These are phyloP conservation scores for Tremella yokohamensis DNA, from an alignment of 768 basidiomycete species.

Conservation along the genomic window DNA sequence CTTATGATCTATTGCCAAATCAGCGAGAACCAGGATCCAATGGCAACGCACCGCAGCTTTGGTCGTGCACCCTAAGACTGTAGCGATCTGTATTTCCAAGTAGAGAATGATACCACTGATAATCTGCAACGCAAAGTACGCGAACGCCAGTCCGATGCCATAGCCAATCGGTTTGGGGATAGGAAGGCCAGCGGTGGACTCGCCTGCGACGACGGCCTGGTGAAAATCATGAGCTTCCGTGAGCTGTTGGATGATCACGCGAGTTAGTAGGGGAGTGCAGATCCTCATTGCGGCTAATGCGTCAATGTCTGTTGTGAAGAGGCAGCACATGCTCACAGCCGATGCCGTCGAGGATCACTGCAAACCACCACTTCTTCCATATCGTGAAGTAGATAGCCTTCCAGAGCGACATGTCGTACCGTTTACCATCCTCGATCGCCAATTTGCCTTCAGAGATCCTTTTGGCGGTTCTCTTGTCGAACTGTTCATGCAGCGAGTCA, in stretches of 20 bases:
- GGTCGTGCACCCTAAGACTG: slow-evolving; percentile 17
- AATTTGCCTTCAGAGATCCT: slow-evolving; percentile 27
- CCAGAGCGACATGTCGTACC: slow-evolving; percentile 35
- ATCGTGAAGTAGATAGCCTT: slow-evolving; percentile 26
- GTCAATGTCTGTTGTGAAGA: background rate
- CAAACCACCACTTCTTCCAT: slow-evolving; percentile 21
- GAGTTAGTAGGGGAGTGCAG: slow-evolving; percentile 24
- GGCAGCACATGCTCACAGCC: background rate
- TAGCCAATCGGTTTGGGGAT: slow-evolving; percentile 13
- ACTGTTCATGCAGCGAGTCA: slow-evolving; percentile 8
- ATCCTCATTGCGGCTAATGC: slow-evolving; percentile 15
- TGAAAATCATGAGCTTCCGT: slow-evolving; percentile 7
- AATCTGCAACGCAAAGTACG: slow-evolving; percentile 11
- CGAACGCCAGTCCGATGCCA: slow-evolving; percentile 17
- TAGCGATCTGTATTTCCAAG: slow-evolving; percentile 53
- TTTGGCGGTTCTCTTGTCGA: slow-evolving; percentile 26
- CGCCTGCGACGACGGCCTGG: slow-evolving; percentile 4
- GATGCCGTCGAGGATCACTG: slow-evolving; percentile 7
- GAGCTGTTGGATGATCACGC: slow-evolving; percentile 19
- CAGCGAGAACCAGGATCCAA: background rate
- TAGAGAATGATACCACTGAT: slow-evolving; percentile 12
- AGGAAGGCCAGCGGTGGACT: background rate
- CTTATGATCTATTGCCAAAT: slow-evolving; percentile 47
- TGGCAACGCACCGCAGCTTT: slow-evolving; percentile 9
- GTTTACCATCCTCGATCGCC: slow-evolving; percentile 27